Evolutionary conservation across 2,329 filamentous ascomycete genomes (phyloP).

Genomic region (Neopestalotiopsis sp.): DNA sequence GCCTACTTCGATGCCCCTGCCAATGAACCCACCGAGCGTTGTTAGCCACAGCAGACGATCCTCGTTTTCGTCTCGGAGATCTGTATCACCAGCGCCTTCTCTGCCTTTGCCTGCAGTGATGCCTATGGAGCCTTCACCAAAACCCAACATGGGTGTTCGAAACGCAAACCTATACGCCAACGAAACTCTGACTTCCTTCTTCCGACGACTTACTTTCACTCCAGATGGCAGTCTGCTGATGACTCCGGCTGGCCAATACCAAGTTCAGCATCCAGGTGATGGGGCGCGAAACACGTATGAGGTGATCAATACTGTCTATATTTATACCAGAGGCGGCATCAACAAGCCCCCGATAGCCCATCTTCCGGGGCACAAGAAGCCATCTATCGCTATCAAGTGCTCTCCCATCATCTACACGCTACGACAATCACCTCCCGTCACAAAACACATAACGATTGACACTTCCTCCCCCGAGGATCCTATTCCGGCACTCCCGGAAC

Average conservation of each 20-base stretch:
- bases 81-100: conserved; percentile 90
- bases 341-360: conserved; percentile 97
- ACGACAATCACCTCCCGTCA: conserved; percentile 69
- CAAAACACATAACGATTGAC: conserved; percentile 92
- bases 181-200: conserved; percentile 96
- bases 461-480: conserved; percentile 86
- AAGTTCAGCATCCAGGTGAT: conserved; percentile 71
- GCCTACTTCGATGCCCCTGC: conserved; percentile 83
- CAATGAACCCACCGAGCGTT: conserved; percentile 93
- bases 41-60: conserved; percentile 93
- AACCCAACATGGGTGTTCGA: conserved; percentile 72
- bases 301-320: conserved; percentile 95
- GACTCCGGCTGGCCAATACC: conserved; percentile 94
- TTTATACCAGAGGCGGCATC: conserved; percentile 94
- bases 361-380: conserved; percentile 96
- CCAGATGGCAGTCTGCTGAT: conserved; percentile 93
- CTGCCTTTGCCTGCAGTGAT: conserved; percentile 94
- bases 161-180: conserved; percentile 95
- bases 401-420: conserved; percentile 89
- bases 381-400: conserved; percentile 92
- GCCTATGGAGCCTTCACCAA: conserved; percentile 88
- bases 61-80: conserved; percentile 87
- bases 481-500: conserved; percentile 83
- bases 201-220: conserved; percentile 89
- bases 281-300: conserved; percentile 78